A percentile compares a stretch with the other conserved stretches of the same genome.
phyloP scores from a whole-genome alignment of 805 yeast genomes.

The Candida krabiensis region DNA sequence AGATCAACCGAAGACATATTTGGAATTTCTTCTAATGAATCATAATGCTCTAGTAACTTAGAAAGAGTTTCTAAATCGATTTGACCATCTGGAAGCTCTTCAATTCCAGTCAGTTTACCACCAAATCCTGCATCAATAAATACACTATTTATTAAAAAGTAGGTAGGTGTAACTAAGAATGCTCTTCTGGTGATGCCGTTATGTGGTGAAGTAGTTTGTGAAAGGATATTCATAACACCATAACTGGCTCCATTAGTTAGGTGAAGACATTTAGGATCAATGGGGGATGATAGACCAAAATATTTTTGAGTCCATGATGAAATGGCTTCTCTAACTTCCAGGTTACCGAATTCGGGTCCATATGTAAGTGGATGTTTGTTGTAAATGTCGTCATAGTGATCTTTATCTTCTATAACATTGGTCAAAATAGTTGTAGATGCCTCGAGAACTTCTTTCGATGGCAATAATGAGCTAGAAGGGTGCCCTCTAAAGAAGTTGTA shows the following conservation, averaged over 20 bases:
- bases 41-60: slow-evolving; percentile 42
- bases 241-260: slow-evolving; percentile 82
- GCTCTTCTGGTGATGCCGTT: slow-evolving; percentile 65
- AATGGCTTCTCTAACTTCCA: slow-evolving; percentile 55
- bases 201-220: slow-evolving; percentile 62
- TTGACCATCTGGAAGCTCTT: slow-evolving; percentile 52
- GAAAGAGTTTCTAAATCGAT: slow-evolving; percentile 53
- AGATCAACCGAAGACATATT: slow-evolving; percentile 24
- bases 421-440: slow-evolving; percentile 54
- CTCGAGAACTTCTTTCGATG: slow-evolving; percentile 50
- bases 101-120: slow-evolving; percentile 63
- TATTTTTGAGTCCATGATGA: slow-evolving; percentile 50
- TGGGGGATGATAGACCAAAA: slow-evolving; percentile 33
- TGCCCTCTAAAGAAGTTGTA: slow-evolving; percentile 77
- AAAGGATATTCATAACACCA: slow-evolving; percentile 68
- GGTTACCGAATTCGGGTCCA: slow-evolving; percentile 77
- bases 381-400: slow-evolving; percentile 43
- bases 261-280: slow-evolving; percentile 54
- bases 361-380: slow-evolving; percentile 67
- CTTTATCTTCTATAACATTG: slow-evolving; percentile 35
- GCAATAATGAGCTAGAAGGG: slow-evolving; percentile 61
- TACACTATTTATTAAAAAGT: slow-evolving; percentile 70
- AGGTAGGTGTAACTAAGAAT: slow-evolving; percentile 79
- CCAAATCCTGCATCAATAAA: slow-evolving; percentile 79
- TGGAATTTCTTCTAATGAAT: slow-evolving; percentile 26